These are phyloP conservation scores for Entophlyctis luteolus DNA, from an alignment of 192 early-diverging fungal genomes.

Conservation along the genomic window DNA sequence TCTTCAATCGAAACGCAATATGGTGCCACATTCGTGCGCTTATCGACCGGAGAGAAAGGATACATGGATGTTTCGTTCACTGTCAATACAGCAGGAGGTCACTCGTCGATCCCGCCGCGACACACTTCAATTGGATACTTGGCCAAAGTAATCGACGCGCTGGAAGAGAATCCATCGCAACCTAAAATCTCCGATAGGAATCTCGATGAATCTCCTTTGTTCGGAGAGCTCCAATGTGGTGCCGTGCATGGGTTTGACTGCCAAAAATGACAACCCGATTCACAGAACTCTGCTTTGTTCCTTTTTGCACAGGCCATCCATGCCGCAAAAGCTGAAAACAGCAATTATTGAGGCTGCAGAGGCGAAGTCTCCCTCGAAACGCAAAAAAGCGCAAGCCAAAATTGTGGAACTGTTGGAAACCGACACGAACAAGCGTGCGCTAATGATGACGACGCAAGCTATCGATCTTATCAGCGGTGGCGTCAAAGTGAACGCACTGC, in stretches of 20 bases:
- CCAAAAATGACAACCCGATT: background rate
- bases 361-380: background rate
- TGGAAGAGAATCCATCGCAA: slow-evolving; percentile 25
- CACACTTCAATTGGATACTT: slow-evolving; percentile 35
- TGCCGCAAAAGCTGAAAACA: slow-evolving; percentile 18
- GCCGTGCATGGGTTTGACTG: slow-evolving; percentile 17
- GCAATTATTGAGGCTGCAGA: slow-evolving; percentile 11
- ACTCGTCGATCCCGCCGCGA: slow-evolving; percentile 34
- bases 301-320: background rate
- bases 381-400: slow-evolving; percentile 1
- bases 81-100: slow-evolving; percentile 30
- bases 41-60: slow-evolving; percentile 34
- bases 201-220: slow-evolving; percentile 21
- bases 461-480: slow-evolving; percentile 43
- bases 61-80: slow-evolving; percentile 31
- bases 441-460: slow-evolving; percentile 40
- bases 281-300: too few species aligned
- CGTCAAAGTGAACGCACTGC: slow-evolving; percentile 45
- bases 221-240: slow-evolving; percentile 22
- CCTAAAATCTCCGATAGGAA: slow-evolving; percentile 3
- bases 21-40: slow-evolving; percentile 25
- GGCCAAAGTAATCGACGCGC: slow-evolving; percentile 3
- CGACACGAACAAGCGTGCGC: background rate
- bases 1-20: slow-evolving; percentile 8
- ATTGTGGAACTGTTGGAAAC: slow-evolving; percentile 9